Percentiles rank a stretch among this genome's conserved stretches.
Evolutionary conservation across 2,329 filamentous ascomycete genomes (phyloP).

Genomic region (Keithomyces neogunnii): DNA sequence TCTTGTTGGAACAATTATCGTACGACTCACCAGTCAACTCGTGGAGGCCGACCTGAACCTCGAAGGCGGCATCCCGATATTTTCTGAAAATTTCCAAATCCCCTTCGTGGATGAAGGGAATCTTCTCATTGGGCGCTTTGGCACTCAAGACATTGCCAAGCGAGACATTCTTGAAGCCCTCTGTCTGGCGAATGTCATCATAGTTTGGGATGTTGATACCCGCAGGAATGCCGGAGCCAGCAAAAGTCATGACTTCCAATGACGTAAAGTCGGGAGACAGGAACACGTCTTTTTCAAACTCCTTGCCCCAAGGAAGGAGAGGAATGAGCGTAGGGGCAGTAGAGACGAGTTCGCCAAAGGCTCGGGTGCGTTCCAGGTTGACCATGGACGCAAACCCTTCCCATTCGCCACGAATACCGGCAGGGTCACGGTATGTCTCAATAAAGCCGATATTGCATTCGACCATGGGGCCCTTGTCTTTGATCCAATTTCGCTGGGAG

Average conservation of each 20-base stretch:
- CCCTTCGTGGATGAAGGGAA: slow-evolving; percentile 76
- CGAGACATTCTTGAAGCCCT: slow-evolving; percentile 89
- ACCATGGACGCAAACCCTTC: slow-evolving; percentile 79
- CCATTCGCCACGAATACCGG: slow-evolving; percentile 75
- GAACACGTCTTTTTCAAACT: slow-evolving; percentile 96
- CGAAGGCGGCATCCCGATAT: slow-evolving; percentile 80
- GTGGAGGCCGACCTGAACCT: slow-evolving; percentile 92
- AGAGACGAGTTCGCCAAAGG: slow-evolving; percentile 78
- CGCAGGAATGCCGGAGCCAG: slow-evolving; percentile 54
- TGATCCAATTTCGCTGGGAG: slow-evolving; percentile 73
- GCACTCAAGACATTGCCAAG: slow-evolving; percentile 88
- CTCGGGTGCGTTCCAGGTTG: slow-evolving; percentile 81
- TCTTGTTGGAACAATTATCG: background rate
- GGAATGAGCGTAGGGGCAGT: slow-evolving; percentile 78
- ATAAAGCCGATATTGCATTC: slow-evolving; percentile 80
- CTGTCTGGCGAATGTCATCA: slow-evolving; percentile 69
- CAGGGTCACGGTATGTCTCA: slow-evolving; percentile 77
- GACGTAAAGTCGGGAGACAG: slow-evolving; percentile 93
- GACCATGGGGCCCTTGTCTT: slow-evolving; percentile 71
- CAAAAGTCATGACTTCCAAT: slow-evolving; percentile 80
- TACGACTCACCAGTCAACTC: slow-evolving; percentile 53
- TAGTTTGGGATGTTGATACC: slow-evolving; percentile 65
- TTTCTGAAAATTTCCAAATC: slow-evolving; percentile 74
- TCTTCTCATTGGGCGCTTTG: slow-evolving; percentile 84
- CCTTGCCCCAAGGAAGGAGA: slow-evolving; percentile 75